phyloP scores from a whole-genome alignment of 2,329 filamentous ascomycete species.

The Samsoniella hepiali region DNA sequence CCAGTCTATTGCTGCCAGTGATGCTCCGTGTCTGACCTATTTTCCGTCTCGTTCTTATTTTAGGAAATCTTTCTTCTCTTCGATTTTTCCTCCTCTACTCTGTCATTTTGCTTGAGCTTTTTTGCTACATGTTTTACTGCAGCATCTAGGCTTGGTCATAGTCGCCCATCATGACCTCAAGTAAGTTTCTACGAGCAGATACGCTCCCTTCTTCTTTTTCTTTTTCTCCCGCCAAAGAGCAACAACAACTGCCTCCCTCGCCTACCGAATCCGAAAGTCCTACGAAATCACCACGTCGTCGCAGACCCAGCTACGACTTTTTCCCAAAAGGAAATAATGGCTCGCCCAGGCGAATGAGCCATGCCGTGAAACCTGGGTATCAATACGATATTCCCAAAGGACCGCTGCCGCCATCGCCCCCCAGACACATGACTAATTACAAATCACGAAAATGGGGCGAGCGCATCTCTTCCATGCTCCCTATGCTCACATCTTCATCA shows the following conservation, averaged over 20 bases:
- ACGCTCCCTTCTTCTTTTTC: slow-evolving; percentile 34
- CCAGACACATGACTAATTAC: slow-evolving; percentile 5
- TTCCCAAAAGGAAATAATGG: background rate
- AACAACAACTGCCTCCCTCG: slow-evolving; percentile 20
- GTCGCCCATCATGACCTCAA: slow-evolving; percentile 43
- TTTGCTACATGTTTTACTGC: slow-evolving; percentile 15
- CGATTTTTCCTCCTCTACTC: background rate
- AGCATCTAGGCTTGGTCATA: slow-evolving; percentile 30
- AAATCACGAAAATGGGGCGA: slow-evolving; percentile 37
- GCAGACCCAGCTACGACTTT: slow-evolving; percentile 16
- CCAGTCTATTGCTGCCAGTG: slow-evolving; percentile 1
- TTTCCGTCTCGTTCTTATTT: slow-evolving; percentile 5
- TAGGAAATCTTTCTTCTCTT: slow-evolving; percentile 3
- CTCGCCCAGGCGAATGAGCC: slow-evolving; percentile 4
- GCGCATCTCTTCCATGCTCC: slow-evolving; percentile 36
- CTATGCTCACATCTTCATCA: slow-evolving; percentile 36
- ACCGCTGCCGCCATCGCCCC: slow-evolving; percentile 9
- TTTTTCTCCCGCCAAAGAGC: slow-evolving; percentile 31
- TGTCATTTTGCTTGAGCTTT: slow-evolving; percentile 15
- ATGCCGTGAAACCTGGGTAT: slow-evolving; percentile 4
- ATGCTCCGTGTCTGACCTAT: slow-evolving; percentile 13
- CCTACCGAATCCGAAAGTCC: slow-evolving; percentile 20
- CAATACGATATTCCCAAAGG: background rate
- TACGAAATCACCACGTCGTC: slow-evolving; percentile 1
- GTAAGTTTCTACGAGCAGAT: slow-evolving; percentile 42